Evolutionary conservation across 345 rosid genomes (phyloP).

Genomic region (Salix udensis): DNA sequence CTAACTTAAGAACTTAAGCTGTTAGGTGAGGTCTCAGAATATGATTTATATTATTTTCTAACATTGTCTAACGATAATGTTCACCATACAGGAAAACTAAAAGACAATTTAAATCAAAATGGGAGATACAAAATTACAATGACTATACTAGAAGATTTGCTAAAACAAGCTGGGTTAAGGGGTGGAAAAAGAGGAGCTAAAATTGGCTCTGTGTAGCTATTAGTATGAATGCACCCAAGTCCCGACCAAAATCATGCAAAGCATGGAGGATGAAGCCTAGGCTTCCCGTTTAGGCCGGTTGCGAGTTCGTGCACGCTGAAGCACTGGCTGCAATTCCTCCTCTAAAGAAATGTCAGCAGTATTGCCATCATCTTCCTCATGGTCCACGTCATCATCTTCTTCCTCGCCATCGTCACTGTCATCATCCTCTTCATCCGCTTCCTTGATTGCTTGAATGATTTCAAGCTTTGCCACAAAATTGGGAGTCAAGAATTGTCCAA

Average conservation of each 20-base stretch:
- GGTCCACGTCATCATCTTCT: neutral
- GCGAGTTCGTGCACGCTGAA: slow-evolving; percentile 40
- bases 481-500: neutral
- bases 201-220: neutral
- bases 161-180: neutral
- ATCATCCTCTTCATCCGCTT: slow-evolving; percentile 39
- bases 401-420: slow-evolving; percentile 23
- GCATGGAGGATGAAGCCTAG: slow-evolving; percentile 6
- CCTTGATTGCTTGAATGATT: slow-evolving; percentile 55
- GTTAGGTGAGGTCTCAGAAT: too few species aligned
- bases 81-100: neutral
- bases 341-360: slow-evolving; percentile 20
- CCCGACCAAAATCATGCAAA: neutral
- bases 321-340: slow-evolving; percentile 45
- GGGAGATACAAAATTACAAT: neutral
- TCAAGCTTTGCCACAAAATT: slow-evolving; percentile 45
- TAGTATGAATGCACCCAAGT: neutral
- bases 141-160: neutral
- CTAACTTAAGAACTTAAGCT: too few species aligned
- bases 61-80: neutral
- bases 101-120: neutral
- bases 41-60: too few species aligned
- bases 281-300: slow-evolving; percentile 75
- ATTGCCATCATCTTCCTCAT: neutral
- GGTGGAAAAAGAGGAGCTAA: neutral